phyloP scores from a whole-genome alignment of 31 red algal genomes.

The Odonthalia washingtoniensis region DNA sequence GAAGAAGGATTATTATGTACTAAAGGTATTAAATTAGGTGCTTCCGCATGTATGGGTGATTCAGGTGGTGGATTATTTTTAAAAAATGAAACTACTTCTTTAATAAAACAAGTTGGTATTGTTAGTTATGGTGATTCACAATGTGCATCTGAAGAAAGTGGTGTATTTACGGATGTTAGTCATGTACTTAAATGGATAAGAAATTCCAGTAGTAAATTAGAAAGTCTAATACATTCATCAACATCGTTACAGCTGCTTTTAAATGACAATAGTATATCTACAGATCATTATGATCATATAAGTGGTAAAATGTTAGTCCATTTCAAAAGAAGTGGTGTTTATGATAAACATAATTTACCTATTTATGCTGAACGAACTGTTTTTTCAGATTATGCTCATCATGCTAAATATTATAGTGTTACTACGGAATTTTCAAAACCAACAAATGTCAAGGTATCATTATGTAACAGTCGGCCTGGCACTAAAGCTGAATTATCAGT shows the following conservation, averaged over 20 bases:
- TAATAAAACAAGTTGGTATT: slow-evolving; percentile 59
- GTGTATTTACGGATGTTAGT: slow-evolving; percentile 81
- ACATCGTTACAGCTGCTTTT: neutral
- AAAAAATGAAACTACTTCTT: neutral
- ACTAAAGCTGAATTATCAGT: neutral
- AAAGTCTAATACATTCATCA: neutral
- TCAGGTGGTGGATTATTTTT: slow-evolving; percentile 71
- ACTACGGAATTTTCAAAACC: neutral
- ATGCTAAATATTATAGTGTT: neutral
- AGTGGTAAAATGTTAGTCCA: neutral
- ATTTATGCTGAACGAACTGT: no score
- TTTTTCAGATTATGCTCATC: neutral
- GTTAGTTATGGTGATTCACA: slow-evolving; percentile 75
- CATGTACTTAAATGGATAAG: slow-evolving; percentile 66
- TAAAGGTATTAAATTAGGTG: slow-evolving; percentile 54
- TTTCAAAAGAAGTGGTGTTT: neutral
- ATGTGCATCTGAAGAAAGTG: slow-evolving; percentile 76
- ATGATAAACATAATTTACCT: no score
- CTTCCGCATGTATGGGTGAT: slow-evolving; percentile 76
- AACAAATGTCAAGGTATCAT: neutral
- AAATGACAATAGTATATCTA: neutral
- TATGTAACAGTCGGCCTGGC: neutral
- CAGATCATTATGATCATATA: neutral
- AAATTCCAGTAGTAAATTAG: slow-evolving; percentile 26
- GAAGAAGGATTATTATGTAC: slow-evolving; percentile 76